Base-by-base conservation (phyloP, 2,329 filamentous ascomycete species). In the Phoma sp. region DNA sequence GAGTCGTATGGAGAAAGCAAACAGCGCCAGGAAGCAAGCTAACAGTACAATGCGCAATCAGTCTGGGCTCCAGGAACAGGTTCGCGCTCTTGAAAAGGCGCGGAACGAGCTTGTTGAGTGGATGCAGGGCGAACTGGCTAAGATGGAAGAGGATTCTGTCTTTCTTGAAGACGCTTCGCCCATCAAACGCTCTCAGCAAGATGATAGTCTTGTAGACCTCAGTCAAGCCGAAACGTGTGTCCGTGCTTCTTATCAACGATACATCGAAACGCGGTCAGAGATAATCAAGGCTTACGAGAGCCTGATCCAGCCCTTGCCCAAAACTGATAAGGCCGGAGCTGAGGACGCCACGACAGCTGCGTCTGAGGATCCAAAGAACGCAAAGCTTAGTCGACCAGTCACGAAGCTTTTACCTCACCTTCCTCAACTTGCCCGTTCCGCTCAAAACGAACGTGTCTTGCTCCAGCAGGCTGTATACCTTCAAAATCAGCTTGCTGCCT, bases 21-120 rank as follows among this genome's bases (percentile, higher is more conserved):
- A 68, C n/a, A 51, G 60, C 8, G 50, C 59, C 3, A 64, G 58
- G 32, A 47, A 38, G 11, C 55, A 67, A 35, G 64, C 62, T 7
- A 58, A 62, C 7, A 37, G 46, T 14, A 30, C 32, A 37, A 24
- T 46, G 8, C 25, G 25, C 33, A 33, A 37, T 9, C 7, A 41
- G 11, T 24, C 62, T 6, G 61, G 43, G 32, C 41, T 74, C 27
- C 59, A 66, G 13, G 52, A 63, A n/a, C 71, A 75, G 54, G 67
- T 76, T 0, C 57, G 60, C 42, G 79, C 78, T 4, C 66, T 83
- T 24, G 71, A 78, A 45, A 68, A 69, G 33, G 80, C 79, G 10
- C 75, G 80, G 39, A 75, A 81, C 52, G 79, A 81, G 54, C 68
- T 83, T 38, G 75, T 82, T 4, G 71, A 76, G 39, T 83, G 81